Evolutionary conservation across 257 asterid species (phyloP).

Genomic region (Prunella vulgaris): DNA sequence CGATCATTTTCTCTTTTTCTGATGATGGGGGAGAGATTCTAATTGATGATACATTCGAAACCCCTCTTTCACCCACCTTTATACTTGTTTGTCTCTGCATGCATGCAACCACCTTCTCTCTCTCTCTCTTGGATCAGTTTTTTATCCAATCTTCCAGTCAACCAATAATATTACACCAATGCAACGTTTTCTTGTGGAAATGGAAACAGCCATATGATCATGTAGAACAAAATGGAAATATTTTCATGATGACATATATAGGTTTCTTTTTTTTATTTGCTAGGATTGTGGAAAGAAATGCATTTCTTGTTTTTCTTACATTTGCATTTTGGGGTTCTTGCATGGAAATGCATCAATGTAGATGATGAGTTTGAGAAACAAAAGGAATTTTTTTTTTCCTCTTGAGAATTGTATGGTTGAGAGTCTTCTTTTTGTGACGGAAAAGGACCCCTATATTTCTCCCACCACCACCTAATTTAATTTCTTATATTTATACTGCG

Average conservation of each 20-base stretch:
- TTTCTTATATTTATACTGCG: background rate
- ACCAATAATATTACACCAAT: background rate
- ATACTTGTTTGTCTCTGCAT: conserved; percentile 6
- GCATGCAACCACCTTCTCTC: conserved; percentile 13
- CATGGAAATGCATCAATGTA: background rate
- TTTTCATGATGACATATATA: background rate
- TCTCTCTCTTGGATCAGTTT: background rate
- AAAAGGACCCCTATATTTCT: background rate
- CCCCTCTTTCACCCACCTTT: conserved; percentile 13
- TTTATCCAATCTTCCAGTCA: background rate
- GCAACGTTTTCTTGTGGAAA: background rate
- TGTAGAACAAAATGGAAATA: background rate
- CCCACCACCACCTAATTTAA: background rate
- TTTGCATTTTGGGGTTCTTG: background rate
- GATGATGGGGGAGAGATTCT: conserved; percentile 1
- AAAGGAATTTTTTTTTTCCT: background rate
- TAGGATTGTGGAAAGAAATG: background rate
- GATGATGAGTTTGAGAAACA: conserved; percentile 18
- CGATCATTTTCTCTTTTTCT: conserved; percentile 17
- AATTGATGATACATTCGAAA: conserved; percentile 1
- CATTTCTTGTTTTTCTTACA: background rate
- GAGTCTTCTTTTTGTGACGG: background rate
- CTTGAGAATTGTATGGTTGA: conserved; percentile 21
- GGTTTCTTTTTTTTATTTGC: background rate
- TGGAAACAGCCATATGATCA: background rate